Evolutionary conservation across 1,139 yeast genomes (phyloP).

Genomic region (Nadsonia starkeyi-henricii): DNA sequence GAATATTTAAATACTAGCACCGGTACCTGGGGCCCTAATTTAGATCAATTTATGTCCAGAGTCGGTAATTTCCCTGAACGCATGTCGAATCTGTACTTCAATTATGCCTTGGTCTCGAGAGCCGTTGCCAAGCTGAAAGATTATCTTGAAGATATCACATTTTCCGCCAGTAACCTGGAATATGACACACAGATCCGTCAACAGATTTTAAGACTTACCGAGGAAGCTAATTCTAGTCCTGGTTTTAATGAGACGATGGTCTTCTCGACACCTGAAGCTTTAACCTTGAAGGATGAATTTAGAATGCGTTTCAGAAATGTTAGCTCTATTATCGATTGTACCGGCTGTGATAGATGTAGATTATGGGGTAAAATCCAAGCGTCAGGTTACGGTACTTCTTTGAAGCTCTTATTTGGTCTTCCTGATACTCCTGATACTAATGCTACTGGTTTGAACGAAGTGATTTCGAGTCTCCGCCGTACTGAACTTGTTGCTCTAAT

Average conservation of each 20-base stretch:
- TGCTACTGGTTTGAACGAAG: constrained; percentile 21
- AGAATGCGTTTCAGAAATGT: constrained; percentile 76
- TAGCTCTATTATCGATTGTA: constrained; percentile 92
- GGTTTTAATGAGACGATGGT: constrained; percentile 42
- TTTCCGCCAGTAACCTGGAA: constrained; percentile 32
- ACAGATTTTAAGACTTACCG: constrained; percentile 28
- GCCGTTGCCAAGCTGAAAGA: constrained; percentile 54
- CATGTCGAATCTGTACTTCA: constrained; percentile 77
- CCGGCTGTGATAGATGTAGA: constrained; percentile 94
- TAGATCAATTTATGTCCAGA: constrained; percentile 69
- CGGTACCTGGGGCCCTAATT: constrained; percentile 73
- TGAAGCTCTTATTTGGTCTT: constrained; percentile 76
- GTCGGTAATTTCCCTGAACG: constrained; percentile 88
- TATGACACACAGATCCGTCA: constrained; percentile 37
- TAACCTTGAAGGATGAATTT: constrained; percentile 59
- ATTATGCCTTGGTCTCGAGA: constrained; percentile 77
- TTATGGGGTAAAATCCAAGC: constrained; percentile 97
- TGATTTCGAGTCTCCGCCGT: constrained; percentile 45
- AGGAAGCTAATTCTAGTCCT: constrained; percentile 3
- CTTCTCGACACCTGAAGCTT: constrained; percentile 34
- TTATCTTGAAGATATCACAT: constrained; percentile 35
- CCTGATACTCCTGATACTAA: constrained; percentile 33
- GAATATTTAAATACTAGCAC: constrained; percentile 64
- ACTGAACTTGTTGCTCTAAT: constrained; percentile 81
- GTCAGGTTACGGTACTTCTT: constrained; percentile 92